phyloP scores from a whole-genome alignment of 371 early-diverging fungal species.

The Mortierella sp. region DNA sequence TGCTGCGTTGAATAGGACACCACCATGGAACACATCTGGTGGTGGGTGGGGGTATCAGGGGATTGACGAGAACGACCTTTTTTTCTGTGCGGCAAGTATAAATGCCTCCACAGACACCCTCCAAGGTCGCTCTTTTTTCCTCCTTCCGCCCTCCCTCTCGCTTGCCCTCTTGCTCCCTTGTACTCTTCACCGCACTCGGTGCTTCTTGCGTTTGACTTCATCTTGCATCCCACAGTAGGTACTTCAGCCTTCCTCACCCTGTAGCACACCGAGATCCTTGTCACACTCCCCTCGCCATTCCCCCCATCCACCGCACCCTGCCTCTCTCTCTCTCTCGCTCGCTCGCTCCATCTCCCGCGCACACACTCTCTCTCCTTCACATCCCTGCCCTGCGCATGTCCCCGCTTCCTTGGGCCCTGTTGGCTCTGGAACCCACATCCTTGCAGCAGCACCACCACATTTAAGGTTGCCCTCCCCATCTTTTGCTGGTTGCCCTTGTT shows the following conservation, averaged over 20 bases:
- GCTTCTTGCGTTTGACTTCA: not conserved
- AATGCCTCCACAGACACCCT: not conserved
- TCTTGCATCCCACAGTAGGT: not conserved
- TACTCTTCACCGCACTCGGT: not conserved
- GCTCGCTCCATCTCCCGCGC: not conserved
- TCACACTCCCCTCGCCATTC: not conserved
- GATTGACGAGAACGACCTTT: not conserved
- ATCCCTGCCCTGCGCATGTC: constrained; percentile 15
- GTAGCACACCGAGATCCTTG: not conserved
- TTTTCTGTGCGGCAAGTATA: constrained; percentile 5
- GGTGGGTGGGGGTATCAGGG: not conserved
- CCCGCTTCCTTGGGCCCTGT: not conserved
- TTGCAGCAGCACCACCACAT: not conserved
- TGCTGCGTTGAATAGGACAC: too few species aligned
- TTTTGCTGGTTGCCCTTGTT: not conserved
- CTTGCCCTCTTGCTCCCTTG: constrained; percentile 3
- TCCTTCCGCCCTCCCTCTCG: not conserved
- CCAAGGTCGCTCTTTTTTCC: not conserved
- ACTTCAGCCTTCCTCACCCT: not conserved
- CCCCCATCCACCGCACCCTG: not conserved
- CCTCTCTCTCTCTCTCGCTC: not conserved
- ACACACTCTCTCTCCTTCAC: not conserved
- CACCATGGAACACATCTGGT: too few species aligned
- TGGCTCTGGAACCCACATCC: not conserved
- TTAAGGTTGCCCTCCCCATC: not conserved